Evolutionary conservation across 345 rosid species (phyloP), one percentile per base, ranked within the genome.

Genomic region (Populus simonii): DNA sequence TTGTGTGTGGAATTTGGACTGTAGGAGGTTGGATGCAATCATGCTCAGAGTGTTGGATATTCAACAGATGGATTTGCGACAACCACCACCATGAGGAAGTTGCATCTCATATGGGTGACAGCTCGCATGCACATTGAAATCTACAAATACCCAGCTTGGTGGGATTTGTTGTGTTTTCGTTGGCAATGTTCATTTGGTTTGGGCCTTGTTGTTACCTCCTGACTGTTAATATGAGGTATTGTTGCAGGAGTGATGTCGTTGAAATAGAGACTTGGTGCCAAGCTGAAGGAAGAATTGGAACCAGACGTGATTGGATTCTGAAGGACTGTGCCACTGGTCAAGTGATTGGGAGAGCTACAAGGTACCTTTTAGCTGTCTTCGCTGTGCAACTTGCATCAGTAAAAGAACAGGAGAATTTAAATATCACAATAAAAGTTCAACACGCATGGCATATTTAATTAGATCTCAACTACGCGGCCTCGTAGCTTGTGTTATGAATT

Each of bases 81-180:
- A 2, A 96, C 94, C 61, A 81, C 65, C 49, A 92, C 91, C 7
- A 96, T 96, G 99, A 84, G 94, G 78, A 90, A 96, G 81, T n/a
- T 96, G 88, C 92, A 92, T 85, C 99, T 96, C 76, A 93, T 96
- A 63, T 96, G 99, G 99, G 99, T 96, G n/a, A 93, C 96, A 59
- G 94, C 94, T 70, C 92, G 99, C 67, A 93, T 96, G 98, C 99
- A 96, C 80, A 92, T 93, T 65, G 99, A 96, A 84, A 86, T 96
- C 49, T 92, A 91, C 87, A 93, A 87, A 61, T 95, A 95, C 73
- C 99, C 98, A 29, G 94, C 98, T 67, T 95, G 99, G 99, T 95
- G 53, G 36, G 87, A 78, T 18, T 49, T n/a, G 25, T 49, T 68
- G 36, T 23, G 72, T 13, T 33, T 31, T 76, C 36, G 20, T 53